Evolutionary conservation across 371 early-diverging fungal genomes (phyloP).

Genomic region (Furculomyces boomerangus): DNA sequence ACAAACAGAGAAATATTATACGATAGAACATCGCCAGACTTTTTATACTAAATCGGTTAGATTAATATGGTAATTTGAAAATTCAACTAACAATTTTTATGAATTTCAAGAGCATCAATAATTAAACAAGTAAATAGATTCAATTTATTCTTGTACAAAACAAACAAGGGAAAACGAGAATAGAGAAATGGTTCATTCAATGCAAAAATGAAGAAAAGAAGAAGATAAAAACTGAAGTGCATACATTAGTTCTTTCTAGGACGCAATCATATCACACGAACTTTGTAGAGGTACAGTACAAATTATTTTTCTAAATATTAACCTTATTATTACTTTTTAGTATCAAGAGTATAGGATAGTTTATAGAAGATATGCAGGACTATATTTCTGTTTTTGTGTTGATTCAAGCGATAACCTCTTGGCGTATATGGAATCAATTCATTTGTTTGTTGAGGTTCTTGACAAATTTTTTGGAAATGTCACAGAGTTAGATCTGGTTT

Average conservation of each 20-base stretch:
- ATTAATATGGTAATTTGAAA: too few relatives aligned
- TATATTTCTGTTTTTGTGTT: constrained; percentile 95
- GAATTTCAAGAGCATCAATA: too few relatives aligned
- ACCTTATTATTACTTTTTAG: constrained; percentile 15
- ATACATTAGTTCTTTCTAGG: constrained; percentile 83
- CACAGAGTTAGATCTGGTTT: constrained; percentile 91
- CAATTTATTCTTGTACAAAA: constrained; percentile 94
- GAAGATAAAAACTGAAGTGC: constrained; percentile 85
- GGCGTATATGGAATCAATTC: constrained; percentile 85
- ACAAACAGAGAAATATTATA: too few relatives aligned
- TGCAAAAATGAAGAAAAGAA: constrained; percentile 85
- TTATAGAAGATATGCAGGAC: constrained; percentile 89
- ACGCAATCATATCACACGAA: constrained; percentile 92
- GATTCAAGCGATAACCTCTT: constrained; percentile 94
- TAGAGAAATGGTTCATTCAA: constrained; percentile 91
- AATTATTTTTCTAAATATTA: background rate
- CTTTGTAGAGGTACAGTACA: constrained; percentile 70
- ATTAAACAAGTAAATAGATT: constrained; percentile 33
- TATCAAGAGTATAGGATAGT: constrained; percentile 88
- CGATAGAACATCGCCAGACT: too few relatives aligned
- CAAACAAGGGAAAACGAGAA: constrained; percentile 91
- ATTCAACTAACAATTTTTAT: too few relatives aligned
- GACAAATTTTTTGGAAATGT: constrained; percentile 96
- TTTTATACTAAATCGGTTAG: too few relatives aligned
- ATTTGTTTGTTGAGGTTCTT: constrained; percentile 94